Evolutionary conservation across 129 eudicot species (phyloP), one percentile per base, ranked within the genome.

Genomic region (Chrysanthemum seticuspe): DNA sequence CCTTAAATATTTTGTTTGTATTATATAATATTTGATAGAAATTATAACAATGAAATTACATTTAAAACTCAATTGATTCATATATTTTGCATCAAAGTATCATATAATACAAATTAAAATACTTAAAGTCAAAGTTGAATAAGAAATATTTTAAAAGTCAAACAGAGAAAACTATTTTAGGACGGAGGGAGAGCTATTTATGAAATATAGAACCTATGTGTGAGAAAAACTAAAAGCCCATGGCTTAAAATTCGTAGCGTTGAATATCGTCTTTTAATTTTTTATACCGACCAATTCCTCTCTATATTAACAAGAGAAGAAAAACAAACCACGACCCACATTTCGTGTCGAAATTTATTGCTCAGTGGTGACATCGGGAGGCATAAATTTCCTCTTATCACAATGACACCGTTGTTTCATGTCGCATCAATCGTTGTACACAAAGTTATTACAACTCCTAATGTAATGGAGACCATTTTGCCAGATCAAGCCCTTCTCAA

Each of bases 281-380:
- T 19, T 19, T 70, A 27, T 29, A 12, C 52, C 5, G 15, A 36
- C 64, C 71, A 70, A 62, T 29, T 27, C 57, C 6, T 40, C 75
- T 49, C 16, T 14, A n/a, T 31, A 9, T 4, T 48, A 68, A 68
- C 69, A 16, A 58, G 70, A 77, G 76, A 70, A 77, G 81, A 62
- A 70, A 68, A 77, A 77, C 55, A 51, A 51, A 70, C 71, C 71
- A 77, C 81, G 81, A 77, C 36, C 67, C 61, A 67, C 23, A 71
- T 9, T 57, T 58, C 66, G 14, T 72, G 10, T 47, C n/a, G 36
- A 4, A 11, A 72, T 61, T 45, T 61, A 73, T 36, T 68, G 49
- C 50, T 66, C 52, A 65, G 65, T 45, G 68, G 65, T 56, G 59
- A 45, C 67, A 75, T 23, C 11, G 54, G 69, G 74, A 59, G 68